phyloP scores from a whole-genome alignment of 2,329 filamentous ascomycete species.

The Mycosphaerella sp. region DNA sequence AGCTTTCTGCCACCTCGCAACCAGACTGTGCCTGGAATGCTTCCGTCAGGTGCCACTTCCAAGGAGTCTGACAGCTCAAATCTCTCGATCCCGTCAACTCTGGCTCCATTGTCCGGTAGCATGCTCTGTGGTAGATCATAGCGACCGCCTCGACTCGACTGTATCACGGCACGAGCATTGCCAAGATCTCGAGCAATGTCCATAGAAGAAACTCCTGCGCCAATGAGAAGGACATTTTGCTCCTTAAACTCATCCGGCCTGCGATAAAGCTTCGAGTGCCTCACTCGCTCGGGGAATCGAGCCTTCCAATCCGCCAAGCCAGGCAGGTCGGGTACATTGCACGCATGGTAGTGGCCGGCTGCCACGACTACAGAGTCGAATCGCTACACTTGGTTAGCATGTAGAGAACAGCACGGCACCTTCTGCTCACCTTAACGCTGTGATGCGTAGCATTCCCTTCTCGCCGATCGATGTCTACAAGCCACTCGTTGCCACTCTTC shows the following conservation, averaged over 20 bases:
- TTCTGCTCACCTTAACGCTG: constrained; percentile 2
- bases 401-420: background rate
- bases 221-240: constrained; percentile 53
- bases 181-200: constrained; percentile 52
- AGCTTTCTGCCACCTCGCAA: constrained; percentile 51
- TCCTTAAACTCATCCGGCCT: constrained; percentile 45
- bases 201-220: constrained; percentile 50
- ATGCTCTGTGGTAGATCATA: constrained; percentile 53
- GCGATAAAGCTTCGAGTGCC: constrained; percentile 50
- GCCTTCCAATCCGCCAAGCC: constrained; percentile 45
- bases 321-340: constrained; percentile 45
- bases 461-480: constrained; percentile 40
- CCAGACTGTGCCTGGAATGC: constrained; percentile 47
- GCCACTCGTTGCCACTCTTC: constrained; percentile 49
- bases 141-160: constrained; percentile 54
- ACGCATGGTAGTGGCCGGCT: constrained; percentile 50
- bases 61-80: constrained; percentile 35
- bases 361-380: constrained; percentile 52
- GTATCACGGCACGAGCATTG: constrained; percentile 43
- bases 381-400: constrained; percentile 21
- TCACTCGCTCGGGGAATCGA: constrained; percentile 41
- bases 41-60: constrained; percentile 20
- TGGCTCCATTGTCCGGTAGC: constrained; percentile 49
- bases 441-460: background rate
- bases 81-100: constrained; percentile 48